Conservation (phyloP, 108 stramenopile species). For the Discostella stelligeroides region DNA sequence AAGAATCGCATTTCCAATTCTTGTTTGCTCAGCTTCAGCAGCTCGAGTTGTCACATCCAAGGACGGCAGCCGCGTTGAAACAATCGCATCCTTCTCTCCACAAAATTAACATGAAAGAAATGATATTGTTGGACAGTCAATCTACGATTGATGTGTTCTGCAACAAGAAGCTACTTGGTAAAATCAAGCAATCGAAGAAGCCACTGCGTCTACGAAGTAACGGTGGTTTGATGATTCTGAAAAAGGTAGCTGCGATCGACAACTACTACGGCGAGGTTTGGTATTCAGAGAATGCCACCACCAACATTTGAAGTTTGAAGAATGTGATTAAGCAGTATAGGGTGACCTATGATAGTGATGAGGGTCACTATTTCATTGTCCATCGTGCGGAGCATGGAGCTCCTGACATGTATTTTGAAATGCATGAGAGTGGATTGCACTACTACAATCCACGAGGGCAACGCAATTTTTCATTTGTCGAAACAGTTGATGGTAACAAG, state of each 20-base stretch:
- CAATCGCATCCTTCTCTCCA: not conserved
- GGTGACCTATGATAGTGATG: slow-evolving; percentile 9
- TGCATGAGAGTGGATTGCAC: not conserved
- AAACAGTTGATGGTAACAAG: not conserved
- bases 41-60: not conserved
- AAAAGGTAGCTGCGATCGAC: not conserved
- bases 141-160: slow-evolving; percentile 15
- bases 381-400: not conserved
- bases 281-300: slow-evolving; percentile 6
- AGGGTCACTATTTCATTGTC: not conserved
- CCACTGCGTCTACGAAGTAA: slow-evolving; percentile 1
- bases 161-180: not conserved
- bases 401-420: not conserved
- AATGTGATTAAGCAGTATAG: not conserved
- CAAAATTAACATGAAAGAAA: not conserved
- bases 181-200: not conserved
- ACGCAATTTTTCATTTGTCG: not conserved
- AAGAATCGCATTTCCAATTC: slow-evolving; percentile 16
- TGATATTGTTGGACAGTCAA: slow-evolving; percentile 16
- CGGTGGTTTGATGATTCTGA: not conserved
- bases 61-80: not conserved
- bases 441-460: not conserved
- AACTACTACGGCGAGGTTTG: not conserved
- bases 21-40: no score
- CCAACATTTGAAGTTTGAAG: slow-evolving; percentile 1